phyloP scores from a whole-genome alignment of 805 yeast genomes.

The Tetrapisispora taiwanensis region DNA sequence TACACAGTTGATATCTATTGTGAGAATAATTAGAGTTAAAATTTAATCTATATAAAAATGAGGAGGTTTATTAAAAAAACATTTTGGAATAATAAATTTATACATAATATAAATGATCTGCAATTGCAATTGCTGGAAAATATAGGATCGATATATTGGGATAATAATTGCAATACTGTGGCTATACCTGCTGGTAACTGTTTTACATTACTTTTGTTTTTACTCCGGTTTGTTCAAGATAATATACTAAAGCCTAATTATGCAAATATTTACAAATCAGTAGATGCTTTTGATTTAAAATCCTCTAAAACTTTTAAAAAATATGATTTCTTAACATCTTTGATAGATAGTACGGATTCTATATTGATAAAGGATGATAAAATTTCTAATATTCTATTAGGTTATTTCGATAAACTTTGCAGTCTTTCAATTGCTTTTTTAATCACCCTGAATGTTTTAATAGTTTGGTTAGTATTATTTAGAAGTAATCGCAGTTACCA shows the following conservation, averaged over 20 bases:
- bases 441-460: constrained; percentile 8
- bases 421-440: constrained; percentile 4
- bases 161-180: constrained; percentile 13
- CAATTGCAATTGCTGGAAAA: constrained; percentile 16
- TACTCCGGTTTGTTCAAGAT: constrained; percentile 22
- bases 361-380: background rate
- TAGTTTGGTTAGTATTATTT: constrained; percentile 15
- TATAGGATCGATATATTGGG: constrained; percentile 25
- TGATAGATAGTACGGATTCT: background rate
- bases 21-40: too few relatives aligned
- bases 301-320: constrained; percentile 17
- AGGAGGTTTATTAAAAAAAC: background rate
- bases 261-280: constrained; percentile 9
- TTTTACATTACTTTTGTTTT: constrained; percentile 13
- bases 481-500: constrained; percentile 16
- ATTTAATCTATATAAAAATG: background rate
- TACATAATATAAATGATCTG: constrained; percentile 9
- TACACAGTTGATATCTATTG: too few relatives aligned
- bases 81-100: background rate
- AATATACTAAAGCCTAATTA: constrained; percentile 22
- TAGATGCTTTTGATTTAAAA: constrained; percentile 23
- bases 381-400: constrained; percentile 11
- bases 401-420: constrained; percentile 10
- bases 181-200: constrained; percentile 22
- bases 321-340: constrained; percentile 2